Base-by-base conservation (phyloP, 2,329 filamentous ascomycete genomes). In the Aspergillus sp. region DNA sequence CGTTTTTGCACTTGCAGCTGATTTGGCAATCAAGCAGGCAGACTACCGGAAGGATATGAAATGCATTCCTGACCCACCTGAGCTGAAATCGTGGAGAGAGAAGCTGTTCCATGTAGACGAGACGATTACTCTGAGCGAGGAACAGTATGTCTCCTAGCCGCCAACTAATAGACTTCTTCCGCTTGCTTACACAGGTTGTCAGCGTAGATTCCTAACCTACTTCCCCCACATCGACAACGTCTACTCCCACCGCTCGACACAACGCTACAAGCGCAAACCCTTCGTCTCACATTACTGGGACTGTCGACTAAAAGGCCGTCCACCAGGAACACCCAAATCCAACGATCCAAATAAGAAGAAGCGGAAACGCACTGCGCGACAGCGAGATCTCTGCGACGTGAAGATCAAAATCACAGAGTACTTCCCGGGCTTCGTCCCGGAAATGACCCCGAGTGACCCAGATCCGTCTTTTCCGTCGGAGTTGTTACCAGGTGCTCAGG, bases 391-490 rank as follows among this genome's bases (percentile, higher is more conserved):
- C n/a, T 91, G 87, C 64, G 86, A 90, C 65, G 86, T 90, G 54
- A 90, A 90, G 69, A 89, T 90, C 65, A 90, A 90, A 66, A 88
- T 90, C 50, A 89, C 85, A 2, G 86, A 90, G 66, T 88, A 87
- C 68, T 84, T 85, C 46, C 79, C 84, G 7, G 79, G 54, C 2
- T 53, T 49, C 12, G 41, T 15, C 46, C 56, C 39, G 48, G 58
- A 17, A 45, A 58, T 44, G 52, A 55, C 32, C 4, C 12, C 43
- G n/a, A 64, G 45, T 54, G 51, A 39, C 25, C 33, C 49, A n/a
- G 56, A 55, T 20, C 45, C 48, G 23, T 46, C 57, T 10, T 53
- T 59, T 41, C 53, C 57, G 3, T 49, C 53, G 41, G 61, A 54
- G 27, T 50, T 57, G 25, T 49, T 59, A 35, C 57, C 58, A 23